Conservation (phyloP, 768 basidiomycete species). For the Boletellus ananas region DNA sequence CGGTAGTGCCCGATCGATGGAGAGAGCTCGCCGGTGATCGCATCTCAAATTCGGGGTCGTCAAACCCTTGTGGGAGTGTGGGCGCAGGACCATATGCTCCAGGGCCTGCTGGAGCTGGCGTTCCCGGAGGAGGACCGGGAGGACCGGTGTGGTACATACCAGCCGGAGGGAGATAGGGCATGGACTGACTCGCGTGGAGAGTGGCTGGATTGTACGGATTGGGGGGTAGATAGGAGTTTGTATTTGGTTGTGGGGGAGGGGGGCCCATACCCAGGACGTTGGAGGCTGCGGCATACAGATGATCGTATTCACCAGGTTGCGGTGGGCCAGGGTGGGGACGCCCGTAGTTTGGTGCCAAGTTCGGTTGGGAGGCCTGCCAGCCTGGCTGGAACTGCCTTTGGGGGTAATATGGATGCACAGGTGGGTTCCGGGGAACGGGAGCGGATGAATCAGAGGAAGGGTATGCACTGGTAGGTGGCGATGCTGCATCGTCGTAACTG, state of each 20-base stretch:
- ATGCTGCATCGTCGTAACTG: conserved; percentile 37
- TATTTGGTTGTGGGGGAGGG: conserved; percentile 33
- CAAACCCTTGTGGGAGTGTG: conserved; percentile 29
- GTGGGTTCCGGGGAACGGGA: conserved; percentile 17
- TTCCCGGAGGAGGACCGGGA: conserved; percentile 12
- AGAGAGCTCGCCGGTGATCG: conserved; percentile 43
- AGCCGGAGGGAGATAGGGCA: conserved; percentile 32
- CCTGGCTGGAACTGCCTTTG: conserved; percentile 19
- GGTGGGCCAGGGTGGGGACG: conserved; percentile 20
- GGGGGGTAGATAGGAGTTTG: conserved; percentile 21
- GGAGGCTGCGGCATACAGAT: conserved; percentile 71
- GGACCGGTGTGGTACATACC: conserved; percentile 22
- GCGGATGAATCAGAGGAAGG: conserved; percentile 22
- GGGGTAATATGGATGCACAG: conserved; percentile 17
- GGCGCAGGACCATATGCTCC: conserved; percentile 21
- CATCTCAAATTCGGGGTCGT: conserved; percentile 52
- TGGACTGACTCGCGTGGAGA: conserved; percentile 28
- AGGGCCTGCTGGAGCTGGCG: conserved; percentile 15
- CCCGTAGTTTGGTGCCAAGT: conserved; percentile 17
- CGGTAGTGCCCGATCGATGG: conserved; percentile 54
- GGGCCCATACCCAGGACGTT: conserved; percentile 77
- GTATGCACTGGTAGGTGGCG: conserved; percentile 30
- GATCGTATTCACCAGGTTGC: conserved; percentile 45
- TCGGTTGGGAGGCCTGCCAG: conserved; percentile 31
- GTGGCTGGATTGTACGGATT: conserved; percentile 20